These are phyloP conservation scores for Dendrostoma leiphaemia DNA, from an alignment of 2,329 filamentous ascomycete species.

Conservation along the genomic window DNA sequence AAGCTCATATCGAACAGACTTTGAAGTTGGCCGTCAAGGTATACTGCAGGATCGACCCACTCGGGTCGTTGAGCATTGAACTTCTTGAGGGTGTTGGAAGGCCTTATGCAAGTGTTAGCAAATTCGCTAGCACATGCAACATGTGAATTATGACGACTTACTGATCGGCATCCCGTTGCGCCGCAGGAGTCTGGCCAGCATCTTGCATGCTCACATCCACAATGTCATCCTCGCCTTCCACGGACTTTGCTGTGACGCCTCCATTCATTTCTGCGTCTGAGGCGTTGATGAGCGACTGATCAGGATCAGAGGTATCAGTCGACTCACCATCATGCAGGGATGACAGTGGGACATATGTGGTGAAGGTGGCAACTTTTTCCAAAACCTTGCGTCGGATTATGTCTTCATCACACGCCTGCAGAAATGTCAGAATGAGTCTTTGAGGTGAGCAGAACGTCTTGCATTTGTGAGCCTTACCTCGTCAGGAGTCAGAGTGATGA, in stretches of 20 bases:
- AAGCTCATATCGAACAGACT: conserved; percentile 77
- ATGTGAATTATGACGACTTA: conserved; percentile 22
- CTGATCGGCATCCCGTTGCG: conserved; percentile 22
- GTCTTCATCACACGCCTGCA: conserved; percentile 57
- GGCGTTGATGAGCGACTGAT: conserved; percentile 64
- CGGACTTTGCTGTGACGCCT: conserved; percentile 67
- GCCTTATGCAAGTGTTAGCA: conserved; percentile 16
- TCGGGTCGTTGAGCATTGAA: conserved; percentile 51
- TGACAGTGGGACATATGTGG: conserved; percentile 53
- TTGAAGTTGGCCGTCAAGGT: conserved; percentile 62
- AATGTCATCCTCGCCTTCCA: conserved; percentile 86
- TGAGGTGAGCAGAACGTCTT: neutral
- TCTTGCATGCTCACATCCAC: conserved; percentile 88
- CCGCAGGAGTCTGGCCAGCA: conserved; percentile 32
- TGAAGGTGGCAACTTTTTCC: conserved; percentile 71
- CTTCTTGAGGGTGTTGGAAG: conserved; percentile 35
- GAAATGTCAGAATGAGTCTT: conserved; percentile 32
- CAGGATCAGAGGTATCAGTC: conserved; percentile 59
- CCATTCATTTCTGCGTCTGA: conserved; percentile 67
- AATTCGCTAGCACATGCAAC: neutral
- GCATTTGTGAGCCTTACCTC: conserved; percentile 50
- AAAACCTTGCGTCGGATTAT: conserved; percentile 77
- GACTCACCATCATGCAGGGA: conserved; percentile 42
- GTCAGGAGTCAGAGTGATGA: conserved; percentile 71
- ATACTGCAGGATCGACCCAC: conserved; percentile 52